Base-by-base conservation (phyloP, 2,329 filamentous ascomycete genomes). In the Penicillium freii region DNA sequence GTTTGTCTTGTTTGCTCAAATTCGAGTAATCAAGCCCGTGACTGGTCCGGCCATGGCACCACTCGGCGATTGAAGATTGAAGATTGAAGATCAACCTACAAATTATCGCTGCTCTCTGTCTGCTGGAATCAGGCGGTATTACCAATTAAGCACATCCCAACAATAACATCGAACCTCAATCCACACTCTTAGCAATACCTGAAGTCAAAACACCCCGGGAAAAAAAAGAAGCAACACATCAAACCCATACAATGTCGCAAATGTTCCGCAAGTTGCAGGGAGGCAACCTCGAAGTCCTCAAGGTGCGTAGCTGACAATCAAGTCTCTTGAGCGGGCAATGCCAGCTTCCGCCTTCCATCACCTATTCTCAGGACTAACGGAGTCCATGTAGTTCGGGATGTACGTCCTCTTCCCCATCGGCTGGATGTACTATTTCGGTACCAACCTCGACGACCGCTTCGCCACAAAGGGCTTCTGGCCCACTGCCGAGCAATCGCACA, bases 351-450 rank as follows among this genome's bases (percentile, higher is more conserved):
- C 7, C 5, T 9, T 21, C 17, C 17, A 15, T 17, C 4, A 17
- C 11, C 17, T 23, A 5, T 36, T 25, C 11, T 29, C 25, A 10
- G 15, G 38, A 15, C 43, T 38, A 31, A 13, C 17, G 15, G 8
- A 29, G n/a, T 29, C 19, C 19, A 51, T 10, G 27, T 49, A 97
- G 93, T 99, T 99, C 76, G 92, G 93, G 80, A 90, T 95, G 84
- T 99, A 99, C 81, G 88, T 99, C 80, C 88, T 97, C 84, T 99
- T 99, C 78, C 94, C 94, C 19, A 97, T 99, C 70, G 92, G 91
- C 68, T 92, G 94, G 82, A 99, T 99, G 94, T 97, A 95, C 83
- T 99, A 99, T 81, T 99, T 97, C 77, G 94, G 94, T 73, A 96
- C 92, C 56, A 99, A 99, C 77, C 90, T 99, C 72, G 94, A 99